Base-by-base conservation (phyloP, 352 stramenopile species). In the Thraustochytrium sp. region DNA sequence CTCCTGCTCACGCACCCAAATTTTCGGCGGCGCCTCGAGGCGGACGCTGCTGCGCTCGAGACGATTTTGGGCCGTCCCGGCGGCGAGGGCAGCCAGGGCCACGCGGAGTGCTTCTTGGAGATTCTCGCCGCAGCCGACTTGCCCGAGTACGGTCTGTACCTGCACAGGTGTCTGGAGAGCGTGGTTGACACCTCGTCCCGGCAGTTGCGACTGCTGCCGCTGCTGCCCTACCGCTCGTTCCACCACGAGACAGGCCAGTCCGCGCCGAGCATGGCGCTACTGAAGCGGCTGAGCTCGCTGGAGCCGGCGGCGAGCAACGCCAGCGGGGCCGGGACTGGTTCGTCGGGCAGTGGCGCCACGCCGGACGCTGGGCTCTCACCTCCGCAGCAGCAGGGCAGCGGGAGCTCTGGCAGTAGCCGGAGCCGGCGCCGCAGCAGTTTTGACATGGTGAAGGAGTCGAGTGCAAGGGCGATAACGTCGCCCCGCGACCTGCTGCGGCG, bases 201-300 rank as follows among this genome's bases (percentile, higher is more conserved):
- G 13, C 11, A 42, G 18, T 26, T 80, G 5, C 31, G 40, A 1
- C 9, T 72, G 26, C 31, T 80, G 3, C 68, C 68, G 18, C 23
- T 72, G 44, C 68, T 80, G 11, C 68, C 68, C 5, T 80, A 80
- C 38, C 68, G 68, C 21, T 80, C 68, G 11, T 80, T 80, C 68
- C 68, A 80, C 34, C 49, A 62, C 23, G 42, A 77, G 31, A 31
- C 44, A 9, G 31, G 48, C n/a, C 68, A 53, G 48, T 9, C 21
- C 9, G 9, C 11, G 16, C 46, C 34, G 51, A 53, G 44, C 2
- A 80, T 8, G 23, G 34, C 68, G 31, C 68, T 77, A n/a, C 63
- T 80, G 31, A 42, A 13, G 2, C 34, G 68, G 3, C 68, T 75
- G 18, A 80, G 53, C 38, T 80, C 68, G 0, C 29, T 44, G 16